Conservation (phyloP, 2,329 filamentous ascomycete genomes). For the Diaporthe vaccinii region DNA sequence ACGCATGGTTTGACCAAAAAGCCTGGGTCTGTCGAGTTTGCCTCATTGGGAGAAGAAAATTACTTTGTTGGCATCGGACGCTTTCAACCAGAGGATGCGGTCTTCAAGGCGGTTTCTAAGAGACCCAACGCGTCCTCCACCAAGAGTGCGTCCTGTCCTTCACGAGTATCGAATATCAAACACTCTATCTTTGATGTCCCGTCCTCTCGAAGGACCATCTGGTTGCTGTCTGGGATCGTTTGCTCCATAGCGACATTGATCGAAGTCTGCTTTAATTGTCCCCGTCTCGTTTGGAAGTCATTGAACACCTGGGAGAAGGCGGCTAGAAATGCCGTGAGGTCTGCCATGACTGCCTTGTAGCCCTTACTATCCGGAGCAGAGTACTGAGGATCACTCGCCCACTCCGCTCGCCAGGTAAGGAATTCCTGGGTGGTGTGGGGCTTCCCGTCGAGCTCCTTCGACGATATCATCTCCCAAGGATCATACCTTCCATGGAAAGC, state of each 20-base stretch:
- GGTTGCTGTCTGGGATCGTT: constrained; percentile 1
- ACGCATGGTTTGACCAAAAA: background rate
- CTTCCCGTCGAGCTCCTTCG: background rate
- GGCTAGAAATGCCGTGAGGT: constrained; percentile 39
- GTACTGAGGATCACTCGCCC: background rate
- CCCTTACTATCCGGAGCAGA: constrained; percentile 4
- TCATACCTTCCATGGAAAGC: constrained; percentile 38
- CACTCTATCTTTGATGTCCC: constrained; percentile 33
- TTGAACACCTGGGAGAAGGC: constrained; percentile 37
- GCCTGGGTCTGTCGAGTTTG: background rate
- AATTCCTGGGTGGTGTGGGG: constrained; percentile 26
- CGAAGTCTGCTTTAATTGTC: background rate
- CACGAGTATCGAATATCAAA: constrained; percentile 16
- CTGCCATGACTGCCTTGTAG: constrained; percentile 40
- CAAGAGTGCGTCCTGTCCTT: constrained; percentile 3
- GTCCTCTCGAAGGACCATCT: constrained; percentile 27
- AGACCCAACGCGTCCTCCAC: constrained; percentile 31
- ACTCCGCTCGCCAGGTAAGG: constrained; percentile 30
- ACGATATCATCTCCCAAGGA: constrained; percentile 33
- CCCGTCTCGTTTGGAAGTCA: background rate
- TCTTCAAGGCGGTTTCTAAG: constrained; percentile 9
- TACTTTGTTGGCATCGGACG: background rate
- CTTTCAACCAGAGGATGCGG: background rate
- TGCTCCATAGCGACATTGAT: constrained; percentile 15
- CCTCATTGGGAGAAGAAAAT: background rate